A percentile compares a stretch with the other conserved stretches of the same genome.
These are phyloP conservation scores for Corynascus novoguineensis DNA, from an alignment of 495 filamentous ascomycete species.

Conservation along the genomic window DNA sequence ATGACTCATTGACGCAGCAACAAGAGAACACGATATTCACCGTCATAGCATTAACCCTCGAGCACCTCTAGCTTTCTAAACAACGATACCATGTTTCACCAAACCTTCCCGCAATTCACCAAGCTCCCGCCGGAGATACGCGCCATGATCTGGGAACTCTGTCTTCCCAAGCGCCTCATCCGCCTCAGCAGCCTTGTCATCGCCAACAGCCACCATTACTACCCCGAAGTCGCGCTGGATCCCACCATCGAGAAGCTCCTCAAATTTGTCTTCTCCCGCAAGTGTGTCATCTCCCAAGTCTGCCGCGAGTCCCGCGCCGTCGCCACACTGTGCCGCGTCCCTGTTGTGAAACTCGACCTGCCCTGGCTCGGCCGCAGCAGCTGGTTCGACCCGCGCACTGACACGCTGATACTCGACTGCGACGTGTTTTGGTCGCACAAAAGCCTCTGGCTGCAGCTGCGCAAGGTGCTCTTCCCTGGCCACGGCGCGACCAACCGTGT, in stretches of 20 bases:
- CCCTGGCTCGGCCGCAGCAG: background rate
- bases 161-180: slow-evolving; percentile 2
- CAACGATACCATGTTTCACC: no score
- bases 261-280: background rate
- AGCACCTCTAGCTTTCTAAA: background rate
- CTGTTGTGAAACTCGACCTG: background rate
- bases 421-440: background rate
- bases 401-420: slow-evolving; percentile 1
- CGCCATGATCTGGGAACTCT: slow-evolving; percentile 1
- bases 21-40: background rate
- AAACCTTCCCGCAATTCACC: background rate
- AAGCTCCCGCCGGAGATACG: slow-evolving; percentile 1
- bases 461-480: background rate
- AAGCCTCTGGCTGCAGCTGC: background rate
- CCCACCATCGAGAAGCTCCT: background rate
- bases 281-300: background rate
- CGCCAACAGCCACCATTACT: background rate
- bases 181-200: background rate
- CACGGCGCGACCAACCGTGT: background rate
- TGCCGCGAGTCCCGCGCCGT: background rate
- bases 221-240: background rate
- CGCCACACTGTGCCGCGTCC: background rate
- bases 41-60: background rate
- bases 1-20: background rate
- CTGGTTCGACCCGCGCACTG: background rate